phyloP scores from a whole-genome alignment of 768 basidiomycete species.

The Lyophyllum decastes region DNA sequence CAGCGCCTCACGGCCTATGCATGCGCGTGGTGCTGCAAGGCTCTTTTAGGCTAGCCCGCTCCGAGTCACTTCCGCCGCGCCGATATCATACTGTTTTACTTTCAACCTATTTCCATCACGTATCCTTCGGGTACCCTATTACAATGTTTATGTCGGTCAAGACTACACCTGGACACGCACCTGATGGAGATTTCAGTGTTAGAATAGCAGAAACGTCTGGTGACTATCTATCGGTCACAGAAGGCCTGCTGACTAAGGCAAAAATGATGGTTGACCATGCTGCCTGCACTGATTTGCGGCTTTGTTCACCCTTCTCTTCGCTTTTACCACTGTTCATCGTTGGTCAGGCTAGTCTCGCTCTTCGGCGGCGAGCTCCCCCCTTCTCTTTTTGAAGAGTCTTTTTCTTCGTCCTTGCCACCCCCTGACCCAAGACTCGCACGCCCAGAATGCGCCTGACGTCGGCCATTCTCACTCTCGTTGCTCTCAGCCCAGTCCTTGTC shows the following conservation, averaged over 20 bases:
- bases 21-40: no score
- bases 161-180: neutral
- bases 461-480: constrained; percentile 24
- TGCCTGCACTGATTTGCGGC: neutral
- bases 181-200: neutral
- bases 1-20: no score
- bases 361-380: neutral
- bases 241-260: constrained; percentile 14
- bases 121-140: neutral
- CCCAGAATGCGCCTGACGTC: constrained; percentile 17
- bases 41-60: no score
- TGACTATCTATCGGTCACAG: neutral
- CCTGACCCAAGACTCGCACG: neutral
- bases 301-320: constrained; percentile 1
- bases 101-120: neutral
- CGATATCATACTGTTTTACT: neutral
- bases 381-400: neutral
- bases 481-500: constrained; percentile 34
- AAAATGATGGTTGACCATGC: constrained; percentile 13
- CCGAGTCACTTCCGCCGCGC: neutral
- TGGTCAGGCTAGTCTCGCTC: neutral
- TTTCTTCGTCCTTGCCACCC: neutral
- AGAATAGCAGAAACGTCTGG: neutral
- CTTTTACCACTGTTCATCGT: neutral
- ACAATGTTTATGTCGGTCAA: neutral